Evolutionary conservation across 345 rosid species (phyloP), one percentile per base, ranked within the genome.

Genomic region (Syzygium jambos): DNA sequence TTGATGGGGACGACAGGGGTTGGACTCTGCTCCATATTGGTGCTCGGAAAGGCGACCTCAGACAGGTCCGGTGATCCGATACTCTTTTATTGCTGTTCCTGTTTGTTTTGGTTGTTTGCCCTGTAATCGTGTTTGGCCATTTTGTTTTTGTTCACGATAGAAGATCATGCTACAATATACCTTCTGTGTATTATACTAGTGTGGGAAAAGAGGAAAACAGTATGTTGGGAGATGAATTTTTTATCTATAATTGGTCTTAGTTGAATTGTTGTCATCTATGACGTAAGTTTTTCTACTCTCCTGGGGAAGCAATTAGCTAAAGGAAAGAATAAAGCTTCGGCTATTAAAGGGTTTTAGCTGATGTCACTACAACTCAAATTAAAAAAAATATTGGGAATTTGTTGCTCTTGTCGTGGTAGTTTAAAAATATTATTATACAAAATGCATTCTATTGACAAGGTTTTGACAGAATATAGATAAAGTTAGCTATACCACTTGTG

Each of bases 1-100:
- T 89, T 4, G 98, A 89, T 84, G 90, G 91, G 61, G 98, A 98
- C 84, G 99, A 98, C 82, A 92, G 99, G 88, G 99, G 99, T 13
- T 98, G 99, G 99, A 95, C 98, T 86, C 89, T 89, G 86, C 98
- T 98, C 84, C 99, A 98, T 68, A 91, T 98, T 41, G 94, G 94
- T 89, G 97, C 99, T 30, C 90, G 96, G 41, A 94, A 95, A 92
- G 99, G 99, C 53, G 98, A 98, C 90, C 91, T 96, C 90, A 93
- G 89, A 90, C 91, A 91, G 91, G 98, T 95, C 85, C 85, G 5
- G 54, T 51, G 7, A 53, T 41, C n/a, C 51, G 34, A 22, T 29
- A 13, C 11, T 15, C 23, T 86, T 86, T 65, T 52, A 53, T 12
- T 21, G 29, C 30, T 52, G 52, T 30, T 6, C 5, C 52, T 51